Base-by-base conservation (phyloP, 371 early-diverging fungal genomes). In the Zancudomyces culisetae region DNA sequence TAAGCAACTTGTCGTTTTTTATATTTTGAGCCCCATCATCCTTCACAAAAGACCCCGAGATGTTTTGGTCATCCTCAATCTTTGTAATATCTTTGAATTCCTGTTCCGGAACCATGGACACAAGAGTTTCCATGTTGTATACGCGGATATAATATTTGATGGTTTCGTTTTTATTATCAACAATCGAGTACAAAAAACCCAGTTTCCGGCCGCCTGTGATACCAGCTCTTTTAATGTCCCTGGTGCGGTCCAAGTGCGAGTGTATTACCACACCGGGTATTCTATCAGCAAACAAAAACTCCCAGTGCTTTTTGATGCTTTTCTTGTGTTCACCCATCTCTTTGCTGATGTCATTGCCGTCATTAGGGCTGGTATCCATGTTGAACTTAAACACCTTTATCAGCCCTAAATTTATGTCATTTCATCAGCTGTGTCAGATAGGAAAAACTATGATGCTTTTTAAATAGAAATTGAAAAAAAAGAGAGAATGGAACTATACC, bases 61-160 rank as follows among this genome's bases (percentile, higher is more conserved):
- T n/a, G n/a, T n/a, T n/a, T n/a, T n/a, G n/a, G n/a, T n/a, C n/a
- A n/a, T n/a, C n/a, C n/a, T n/a, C n/a, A n/a, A n/a, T n/a, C n/a
- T n/a, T n/a, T n/a, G n/a, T n/a, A n/a, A n/a, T n/a, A n/a, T n/a
- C n/a, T n/a, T n/a, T n/a, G n/a, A n/a, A n/a, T n/a, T n/a, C n/a
- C n/a, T n/a, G n/a, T n/a, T n/a, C n/a, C n/a, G n/a, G n/a, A n/a
- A n/a, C n/a, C n/a, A n/a, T n/a, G n/a, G n/a, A 64, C 65, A 8
- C 49, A 64, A 51, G 49, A 64, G 57, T 57, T 64, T 63, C 59
- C 62, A 64, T 42, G 43, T 64, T 55, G 41, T 64, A 64, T 20
- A 65, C 54, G 2, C 65, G 55, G 27, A 58, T 49, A n/a, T 56
- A 50, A 30, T 65, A 64, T 15, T 40, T 42, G 15, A 57, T 47